Conservation (phyloP, 495 filamentous ascomycete genomes). For the Mytilinidion resinicola region DNA sequence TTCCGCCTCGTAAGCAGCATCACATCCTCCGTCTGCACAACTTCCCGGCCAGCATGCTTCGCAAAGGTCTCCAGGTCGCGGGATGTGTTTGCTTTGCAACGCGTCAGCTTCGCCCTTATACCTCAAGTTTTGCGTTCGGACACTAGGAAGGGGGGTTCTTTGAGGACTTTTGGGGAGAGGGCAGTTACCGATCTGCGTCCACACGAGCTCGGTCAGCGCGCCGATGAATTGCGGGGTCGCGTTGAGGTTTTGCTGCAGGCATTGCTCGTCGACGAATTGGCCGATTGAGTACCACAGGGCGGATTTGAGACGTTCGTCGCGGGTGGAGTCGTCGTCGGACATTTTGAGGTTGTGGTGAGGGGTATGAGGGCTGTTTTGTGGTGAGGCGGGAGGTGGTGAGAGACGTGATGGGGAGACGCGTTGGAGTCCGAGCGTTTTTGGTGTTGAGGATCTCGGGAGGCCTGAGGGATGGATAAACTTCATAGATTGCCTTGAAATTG, state of each 20-base stretch:
- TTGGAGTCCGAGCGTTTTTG: too few species aligned
- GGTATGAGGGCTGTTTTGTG: too few species aligned
- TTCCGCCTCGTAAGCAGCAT: constrained; percentile 81
- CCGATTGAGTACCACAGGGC: constrained; percentile 90
- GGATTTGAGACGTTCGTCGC: constrained; percentile 71
- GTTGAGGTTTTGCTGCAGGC: constrained; percentile 66
- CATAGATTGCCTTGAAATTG: too few species aligned
- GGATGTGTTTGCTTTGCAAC: constrained; percentile 14
- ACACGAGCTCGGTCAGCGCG: constrained; percentile 84
- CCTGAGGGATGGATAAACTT: too few species aligned
- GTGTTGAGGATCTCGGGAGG: too few species aligned
- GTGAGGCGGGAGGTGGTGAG: too few species aligned
- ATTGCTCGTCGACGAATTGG: constrained; percentile 84
- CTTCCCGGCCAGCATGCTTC: constrained; percentile 77
- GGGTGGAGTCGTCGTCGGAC: too few species aligned
- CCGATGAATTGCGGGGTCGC: constrained; percentile 95
- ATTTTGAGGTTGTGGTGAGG: too few species aligned
- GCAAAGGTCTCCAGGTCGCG: constrained; percentile 54
- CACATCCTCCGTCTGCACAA: constrained; percentile 78
- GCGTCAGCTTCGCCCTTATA: neutral
- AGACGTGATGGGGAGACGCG: too few species aligned
- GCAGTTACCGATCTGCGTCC: constrained; percentile 71
- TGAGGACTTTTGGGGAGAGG: constrained; percentile 1
- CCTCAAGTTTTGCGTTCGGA: neutral
- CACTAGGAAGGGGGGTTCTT: neutral